Percentiles rank a stretch among this genome's conserved stretches.
phyloP scores from a whole-genome alignment of 2,329 filamentous ascomycete genomes.

The Phaeosphaeria sp. region DNA sequence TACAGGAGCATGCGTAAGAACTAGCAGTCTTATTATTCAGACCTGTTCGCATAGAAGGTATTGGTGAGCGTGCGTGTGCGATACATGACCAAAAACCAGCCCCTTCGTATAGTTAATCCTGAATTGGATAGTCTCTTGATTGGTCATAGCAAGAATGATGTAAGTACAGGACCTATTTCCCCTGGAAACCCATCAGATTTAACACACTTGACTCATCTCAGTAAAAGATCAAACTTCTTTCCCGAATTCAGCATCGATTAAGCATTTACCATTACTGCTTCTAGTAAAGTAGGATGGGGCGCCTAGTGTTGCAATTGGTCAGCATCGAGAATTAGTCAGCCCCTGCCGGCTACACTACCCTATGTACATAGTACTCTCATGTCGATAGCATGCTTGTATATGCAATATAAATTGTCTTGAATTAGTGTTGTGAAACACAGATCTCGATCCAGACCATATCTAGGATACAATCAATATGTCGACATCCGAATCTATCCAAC shows the following conservation, averaged over 20 bases:
- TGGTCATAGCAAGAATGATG: no score
- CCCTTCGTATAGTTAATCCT: no score
- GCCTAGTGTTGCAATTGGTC: neutral
- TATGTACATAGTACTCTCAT: no score
- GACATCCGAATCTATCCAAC: constrained; percentile 14
- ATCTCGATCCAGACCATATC: constrained; percentile 1
- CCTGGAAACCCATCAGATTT: no score
- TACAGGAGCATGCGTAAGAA: no score
- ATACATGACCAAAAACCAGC: no score
- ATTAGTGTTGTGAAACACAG: neutral
- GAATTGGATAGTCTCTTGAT: no score
- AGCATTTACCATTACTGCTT: neutral
- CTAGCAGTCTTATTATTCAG: no score
- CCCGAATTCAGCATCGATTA: neutral
- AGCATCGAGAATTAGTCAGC: neutral
- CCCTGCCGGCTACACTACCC: neutral
- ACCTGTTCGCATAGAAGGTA: no score
- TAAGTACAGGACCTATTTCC: no score
- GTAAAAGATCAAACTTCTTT: neutral
- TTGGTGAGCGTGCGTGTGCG: no score
- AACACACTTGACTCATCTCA: neutral
- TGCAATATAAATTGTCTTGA: neutral
- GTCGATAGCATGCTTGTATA: neutral
- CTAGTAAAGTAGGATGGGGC: neutral
- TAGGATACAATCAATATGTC: constrained; percentile 1